Conservation (phyloP, 2,329 filamentous ascomycete species). For the Coleophoma eucalyptorum region DNA sequence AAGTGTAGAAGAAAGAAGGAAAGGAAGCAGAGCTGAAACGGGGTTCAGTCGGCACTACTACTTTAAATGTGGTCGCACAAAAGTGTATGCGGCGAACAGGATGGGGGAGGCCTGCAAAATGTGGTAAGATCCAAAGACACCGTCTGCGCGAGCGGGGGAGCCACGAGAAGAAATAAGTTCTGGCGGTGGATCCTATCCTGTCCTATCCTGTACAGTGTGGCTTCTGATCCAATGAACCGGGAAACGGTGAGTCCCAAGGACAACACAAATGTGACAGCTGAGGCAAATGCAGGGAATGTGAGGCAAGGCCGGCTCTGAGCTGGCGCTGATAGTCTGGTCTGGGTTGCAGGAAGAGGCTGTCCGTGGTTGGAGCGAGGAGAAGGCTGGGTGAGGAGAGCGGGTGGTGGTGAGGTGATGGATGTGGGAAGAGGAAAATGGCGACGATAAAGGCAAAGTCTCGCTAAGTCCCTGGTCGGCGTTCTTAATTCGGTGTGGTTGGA, state of each 20-base stretch:
- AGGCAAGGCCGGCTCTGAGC: slow-evolving; percentile 4
- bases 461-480: no score
- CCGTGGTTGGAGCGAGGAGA: slow-evolving; percentile 1
- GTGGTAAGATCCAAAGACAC: slow-evolving; percentile 2
- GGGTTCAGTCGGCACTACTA: slow-evolving; percentile 8
- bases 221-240: slow-evolving; percentile 15
- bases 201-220: slow-evolving; percentile 3
- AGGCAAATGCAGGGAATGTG: slow-evolving; percentile 5
- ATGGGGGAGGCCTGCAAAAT: slow-evolving; percentile 15
- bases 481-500: no score
- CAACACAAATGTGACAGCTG: slow-evolving; percentile 14
- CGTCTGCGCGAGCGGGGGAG: slow-evolving; percentile 12
- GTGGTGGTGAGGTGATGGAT: background rate
- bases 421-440: no score
- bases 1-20: slow-evolving; percentile 25
- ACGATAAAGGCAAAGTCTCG: no score
- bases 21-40: slow-evolving; percentile 16
- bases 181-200: slow-evolving; percentile 1
- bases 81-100: slow-evolving; percentile 4
- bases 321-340: slow-evolving; percentile 3
- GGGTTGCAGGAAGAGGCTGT: no score
- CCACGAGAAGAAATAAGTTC: slow-evolving; percentile 23
- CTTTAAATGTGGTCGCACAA: slow-evolving; percentile 20
- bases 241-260: slow-evolving; percentile 14
- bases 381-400: background rate